Percentiles rank a stretch among this genome's conserved stretches.
Conservation (phyloP, 2,329 filamentous ascomycete species). For the Lachnellula arida region DNA sequence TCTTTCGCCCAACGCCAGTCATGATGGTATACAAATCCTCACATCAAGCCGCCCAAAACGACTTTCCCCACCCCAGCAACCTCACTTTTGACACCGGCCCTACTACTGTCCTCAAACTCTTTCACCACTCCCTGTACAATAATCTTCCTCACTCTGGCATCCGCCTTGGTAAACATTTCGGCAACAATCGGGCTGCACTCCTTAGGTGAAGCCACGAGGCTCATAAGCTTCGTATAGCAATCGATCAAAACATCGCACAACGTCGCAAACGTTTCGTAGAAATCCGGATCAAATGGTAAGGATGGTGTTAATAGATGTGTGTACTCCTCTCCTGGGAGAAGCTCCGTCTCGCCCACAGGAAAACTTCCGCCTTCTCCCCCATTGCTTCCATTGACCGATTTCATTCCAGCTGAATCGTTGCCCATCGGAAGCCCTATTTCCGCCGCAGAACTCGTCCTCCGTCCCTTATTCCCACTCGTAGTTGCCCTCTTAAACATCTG, state of each 20-base stretch:
- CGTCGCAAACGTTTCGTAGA: constrained; percentile 93
- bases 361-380: constrained; percentile 38
- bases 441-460: constrained; percentile 52
- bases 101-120: constrained; percentile 87
- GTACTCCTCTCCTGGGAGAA: constrained; percentile 81
- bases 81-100: constrained; percentile 72
- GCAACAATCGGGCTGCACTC: constrained; percentile 66
- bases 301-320: constrained; percentile 83
- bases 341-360: constrained; percentile 56
- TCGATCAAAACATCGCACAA: constrained; percentile 94
- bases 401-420: constrained; percentile 42
- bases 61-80: constrained; percentile 82
- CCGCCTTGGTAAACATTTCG: constrained; percentile 86
- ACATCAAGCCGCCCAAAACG: constrained; percentile 81
- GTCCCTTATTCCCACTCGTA: constrained; percentile 49
- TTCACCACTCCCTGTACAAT: constrained; percentile 81
- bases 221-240: constrained; percentile 75
- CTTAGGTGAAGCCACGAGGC: constrained; percentile 68
- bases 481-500: constrained; percentile 72
- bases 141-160: constrained; percentile 80
- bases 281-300: constrained; percentile 93
- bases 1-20: background rate
- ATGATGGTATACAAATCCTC: constrained; percentile 12
- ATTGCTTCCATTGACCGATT: constrained; percentile 38
- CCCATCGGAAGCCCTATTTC: constrained; percentile 53